A percentile compares a stretch with the other conserved stretches of the same genome.
phyloP scores from a whole-genome alignment of 2,329 filamentous ascomycete species.

The Scytalidium sp. region DNA sequence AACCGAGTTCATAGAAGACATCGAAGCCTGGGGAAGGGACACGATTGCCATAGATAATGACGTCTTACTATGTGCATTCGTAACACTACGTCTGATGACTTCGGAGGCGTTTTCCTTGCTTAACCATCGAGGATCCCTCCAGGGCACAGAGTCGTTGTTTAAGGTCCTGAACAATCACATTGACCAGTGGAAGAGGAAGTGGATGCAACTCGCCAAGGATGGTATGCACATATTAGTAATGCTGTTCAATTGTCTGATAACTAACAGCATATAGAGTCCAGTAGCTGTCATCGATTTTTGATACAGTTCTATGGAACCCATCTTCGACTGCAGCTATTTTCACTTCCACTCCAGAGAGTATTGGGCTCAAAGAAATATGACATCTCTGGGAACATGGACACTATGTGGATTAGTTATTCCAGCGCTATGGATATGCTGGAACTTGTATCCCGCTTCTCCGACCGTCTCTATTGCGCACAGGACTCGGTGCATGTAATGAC shows the following conservation, averaged over 20 bases:
- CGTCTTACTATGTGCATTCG: conserved; percentile 33
- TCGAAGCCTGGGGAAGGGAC: conserved; percentile 32
- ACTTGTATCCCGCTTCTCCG: conserved; percentile 26
- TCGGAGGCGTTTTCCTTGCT: conserved; percentile 23
- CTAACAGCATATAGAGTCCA: conserved; percentile 1
- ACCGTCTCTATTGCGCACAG: conserved; percentile 36
- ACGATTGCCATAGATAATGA: conserved; percentile 29
- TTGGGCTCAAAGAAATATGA: neutral
- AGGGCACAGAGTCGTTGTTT: conserved; percentile 6
- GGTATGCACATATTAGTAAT: conserved; percentile 17
- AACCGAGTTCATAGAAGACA: conserved; percentile 33
- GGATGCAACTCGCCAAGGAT: conserved; percentile 11
- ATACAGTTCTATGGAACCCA: conserved; percentile 37
- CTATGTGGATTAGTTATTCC: conserved; percentile 30
- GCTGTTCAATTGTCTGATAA: conserved; percentile 13
- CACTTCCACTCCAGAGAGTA: conserved; percentile 28
- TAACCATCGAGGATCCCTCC: neutral
- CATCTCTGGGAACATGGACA: neutral
- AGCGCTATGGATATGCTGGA: conserved; percentile 31
- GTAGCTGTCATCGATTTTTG: conserved; percentile 32
- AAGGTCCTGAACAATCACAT: conserved; percentile 14
- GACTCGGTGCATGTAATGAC: conserved; percentile 41
- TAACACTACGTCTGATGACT: conserved; percentile 33
- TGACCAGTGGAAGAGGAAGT: conserved; percentile 15
- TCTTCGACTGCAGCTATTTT: conserved; percentile 34